phyloP scores from a whole-genome alignment of 73 alveolate genomes.

The Uronychia binucleata region DNA sequence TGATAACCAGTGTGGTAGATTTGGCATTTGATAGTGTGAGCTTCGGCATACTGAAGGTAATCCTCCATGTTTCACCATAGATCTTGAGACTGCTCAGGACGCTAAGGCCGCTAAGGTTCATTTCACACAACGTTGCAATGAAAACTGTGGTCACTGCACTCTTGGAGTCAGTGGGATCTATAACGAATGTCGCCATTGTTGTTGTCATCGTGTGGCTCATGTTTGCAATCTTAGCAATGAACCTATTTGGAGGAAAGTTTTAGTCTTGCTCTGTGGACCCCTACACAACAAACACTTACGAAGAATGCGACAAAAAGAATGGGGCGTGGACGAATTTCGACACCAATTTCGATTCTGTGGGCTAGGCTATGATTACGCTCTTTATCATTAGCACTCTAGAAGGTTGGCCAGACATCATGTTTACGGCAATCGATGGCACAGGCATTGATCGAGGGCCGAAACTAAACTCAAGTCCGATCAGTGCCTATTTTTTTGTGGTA shows the following conservation, averaged over 20 bases:
- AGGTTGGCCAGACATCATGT: conserved; percentile 96
- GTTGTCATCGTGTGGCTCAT: conserved; percentile 74
- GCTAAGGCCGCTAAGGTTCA: conserved; percentile 91
- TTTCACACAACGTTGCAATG: conserved; percentile 91
- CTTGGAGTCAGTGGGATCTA: conserved; percentile 75
- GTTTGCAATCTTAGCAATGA: conserved; percentile 61
- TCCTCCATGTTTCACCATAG: no score
- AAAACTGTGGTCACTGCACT: conserved; percentile 87
- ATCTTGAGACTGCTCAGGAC: conserved; percentile 91
- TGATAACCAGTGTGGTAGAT: conserved; percentile 84
- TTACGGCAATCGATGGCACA: conserved; percentile 17
- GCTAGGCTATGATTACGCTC: conserved; percentile 77
- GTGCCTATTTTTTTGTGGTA: conserved; percentile 72
- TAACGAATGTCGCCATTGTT: conserved; percentile 75
- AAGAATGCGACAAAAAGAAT: no score
- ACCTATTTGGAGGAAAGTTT: conserved; percentile 49
- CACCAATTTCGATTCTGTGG: conserved; percentile 86
- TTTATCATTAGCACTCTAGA: conserved; percentile 84
- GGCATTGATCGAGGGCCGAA: conserved; percentile 38
- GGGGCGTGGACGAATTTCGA: conserved; percentile 61
- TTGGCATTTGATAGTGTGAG: conserved; percentile 69
- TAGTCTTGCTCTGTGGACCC: conserved; percentile 41
- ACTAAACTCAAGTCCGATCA: conserved; percentile 1
- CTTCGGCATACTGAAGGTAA: conserved; percentile 59
- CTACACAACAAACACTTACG: no score